Evolutionary conservation across 768 basidiomycete species (phyloP).

Genomic region (Trametes gibbosa): DNA sequence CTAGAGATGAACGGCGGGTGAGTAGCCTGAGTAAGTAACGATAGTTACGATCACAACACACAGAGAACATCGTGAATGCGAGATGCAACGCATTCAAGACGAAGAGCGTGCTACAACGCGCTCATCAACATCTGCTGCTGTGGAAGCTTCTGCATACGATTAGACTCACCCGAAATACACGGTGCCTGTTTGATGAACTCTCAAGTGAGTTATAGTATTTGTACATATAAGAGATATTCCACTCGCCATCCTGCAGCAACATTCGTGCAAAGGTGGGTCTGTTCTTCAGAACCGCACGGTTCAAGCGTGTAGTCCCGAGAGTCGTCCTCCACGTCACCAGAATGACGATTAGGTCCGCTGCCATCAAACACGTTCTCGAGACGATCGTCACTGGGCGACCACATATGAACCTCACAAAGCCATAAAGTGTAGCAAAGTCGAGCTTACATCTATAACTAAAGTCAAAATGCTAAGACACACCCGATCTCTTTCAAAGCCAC

Average conservation of each 20-base stretch:
- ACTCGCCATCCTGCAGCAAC: conserved; percentile 2
- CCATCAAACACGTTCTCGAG: conserved; percentile 6
- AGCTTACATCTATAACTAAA: background rate
- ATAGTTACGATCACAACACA: background rate
- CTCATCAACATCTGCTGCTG: background rate
- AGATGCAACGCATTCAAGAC: conserved; percentile 6
- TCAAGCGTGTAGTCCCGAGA: background rate
- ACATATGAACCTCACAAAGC: no score
- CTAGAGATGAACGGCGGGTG: background rate
- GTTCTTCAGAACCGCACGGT: background rate
- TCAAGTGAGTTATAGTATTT: background rate
- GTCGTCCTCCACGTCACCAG: conserved; percentile 7
- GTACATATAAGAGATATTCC: no score
- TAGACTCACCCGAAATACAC: conserved; percentile 1
- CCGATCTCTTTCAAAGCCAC: background rate
- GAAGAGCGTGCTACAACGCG: background rate
- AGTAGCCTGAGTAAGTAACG: no score
- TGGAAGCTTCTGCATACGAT: no score
- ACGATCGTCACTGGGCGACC: background rate
- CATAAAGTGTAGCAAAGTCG: no score
- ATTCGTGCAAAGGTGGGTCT: background rate
- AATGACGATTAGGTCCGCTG: conserved; percentile 4
- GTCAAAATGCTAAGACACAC: background rate
- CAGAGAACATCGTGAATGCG: conserved; percentile 4
- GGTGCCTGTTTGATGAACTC: background rate